Evolutionary conservation across 129 eudicot species (phyloP).

Genomic region (Pseudognaphalium luteoalbum): DNA sequence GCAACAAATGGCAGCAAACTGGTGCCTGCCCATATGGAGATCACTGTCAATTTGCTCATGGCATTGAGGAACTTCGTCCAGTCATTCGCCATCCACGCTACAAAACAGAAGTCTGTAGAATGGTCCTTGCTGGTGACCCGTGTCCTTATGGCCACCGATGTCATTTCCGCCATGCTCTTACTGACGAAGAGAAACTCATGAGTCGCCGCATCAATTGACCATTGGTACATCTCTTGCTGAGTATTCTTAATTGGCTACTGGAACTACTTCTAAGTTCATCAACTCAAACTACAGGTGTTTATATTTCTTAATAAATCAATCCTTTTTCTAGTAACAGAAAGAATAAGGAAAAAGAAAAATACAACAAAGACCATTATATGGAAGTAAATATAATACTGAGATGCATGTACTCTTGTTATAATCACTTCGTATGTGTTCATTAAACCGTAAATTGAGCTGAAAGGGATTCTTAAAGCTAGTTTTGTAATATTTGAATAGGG

Average conservation of each 20-base stretch:
- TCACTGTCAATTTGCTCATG: conserved; percentile 92
- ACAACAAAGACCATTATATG: conserved; percentile 10
- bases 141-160: conserved; percentile 98
- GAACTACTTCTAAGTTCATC: conserved; percentile 20
- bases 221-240: conserved; percentile 21
- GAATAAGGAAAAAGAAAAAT: conserved; percentile 9
- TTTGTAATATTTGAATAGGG: conserved; percentile 22
- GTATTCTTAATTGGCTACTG: conserved; percentile 1
- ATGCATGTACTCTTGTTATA: conserved; percentile 22
- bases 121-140: conserved; percentile 73
- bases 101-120: conserved; percentile 95
- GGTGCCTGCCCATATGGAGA: conserved; percentile 90
- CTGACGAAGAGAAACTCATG: conserved; percentile 64
- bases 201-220: conserved; percentile 30
- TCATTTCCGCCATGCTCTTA: conserved; percentile 86
- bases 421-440: conserved; percentile 28
- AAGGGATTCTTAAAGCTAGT: conserved; percentile 24
- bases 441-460: conserved; percentile 11
- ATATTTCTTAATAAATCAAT: conserved; percentile 36
- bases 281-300: conserved; percentile 28
- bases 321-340: conserved; percentile 31
- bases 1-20: conserved; percentile 97
- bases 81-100: conserved; percentile 94
- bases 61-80: conserved; percentile 83
- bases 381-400: conserved; percentile 33